These are phyloP conservation scores for Cornus controversa DNA, from an alignment of 148 eudicot species.

Conservation along the genomic window DNA sequence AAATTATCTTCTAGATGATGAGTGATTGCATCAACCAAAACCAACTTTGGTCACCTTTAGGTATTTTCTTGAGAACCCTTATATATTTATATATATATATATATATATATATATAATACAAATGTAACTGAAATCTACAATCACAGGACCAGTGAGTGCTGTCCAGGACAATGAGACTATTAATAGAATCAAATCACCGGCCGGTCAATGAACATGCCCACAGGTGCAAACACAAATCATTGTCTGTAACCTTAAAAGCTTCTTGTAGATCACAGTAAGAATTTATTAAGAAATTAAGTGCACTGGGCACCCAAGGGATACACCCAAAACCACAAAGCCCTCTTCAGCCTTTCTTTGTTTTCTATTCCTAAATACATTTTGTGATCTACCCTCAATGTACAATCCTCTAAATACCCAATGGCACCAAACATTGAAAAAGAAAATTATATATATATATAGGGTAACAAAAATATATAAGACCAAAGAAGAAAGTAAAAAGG, in stretches of 20 bases:
- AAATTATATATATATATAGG: not conserved
- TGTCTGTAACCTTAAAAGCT: not conserved
- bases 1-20: too few relatives aligned
- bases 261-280: constrained; percentile 2
- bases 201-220: too few relatives aligned
- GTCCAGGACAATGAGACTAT: too few relatives aligned
- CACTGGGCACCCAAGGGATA: constrained; percentile 21
- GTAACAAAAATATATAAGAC: too few relatives aligned
- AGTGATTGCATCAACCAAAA: too few relatives aligned
- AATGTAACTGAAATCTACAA: too few relatives aligned
- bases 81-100: too few relatives aligned
- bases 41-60: too few relatives aligned
- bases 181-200: too few relatives aligned
- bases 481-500: constrained; percentile 3
- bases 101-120: too few relatives aligned
- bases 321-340: constrained; percentile 15
- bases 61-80: too few relatives aligned
- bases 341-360: not conserved
- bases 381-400: constrained; percentile 41
- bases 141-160: too few relatives aligned
- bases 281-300: constrained; percentile 3
- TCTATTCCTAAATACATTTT: constrained; percentile 7
- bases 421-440: constrained; percentile 20
- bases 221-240: not conserved
- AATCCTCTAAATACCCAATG: constrained; percentile 31